A percentile compares a stretch with the other conserved stretches of the same genome.
phyloP scores from a whole-genome alignment of 2,329 filamentous ascomycete species.

The Colletotrichum graminicola region DNA sequence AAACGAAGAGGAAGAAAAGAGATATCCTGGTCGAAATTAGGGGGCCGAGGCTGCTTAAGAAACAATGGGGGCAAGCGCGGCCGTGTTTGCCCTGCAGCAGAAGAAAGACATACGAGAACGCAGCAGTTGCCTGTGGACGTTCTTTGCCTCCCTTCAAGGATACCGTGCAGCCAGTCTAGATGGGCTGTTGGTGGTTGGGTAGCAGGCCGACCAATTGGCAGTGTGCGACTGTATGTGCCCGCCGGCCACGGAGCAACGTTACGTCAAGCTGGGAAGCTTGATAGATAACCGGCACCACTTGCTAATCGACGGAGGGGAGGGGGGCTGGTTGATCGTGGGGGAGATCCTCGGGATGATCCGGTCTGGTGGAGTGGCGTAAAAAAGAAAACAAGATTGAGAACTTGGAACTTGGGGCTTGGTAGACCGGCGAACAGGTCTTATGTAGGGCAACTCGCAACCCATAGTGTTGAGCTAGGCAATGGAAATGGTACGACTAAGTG shows the following conservation, averaged over 20 bases:
- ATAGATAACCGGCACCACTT: conserved; percentile 20
- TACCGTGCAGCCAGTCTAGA: conserved; percentile 8
- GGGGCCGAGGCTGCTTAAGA: conserved; percentile 17
- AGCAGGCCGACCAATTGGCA: conserved; percentile 16
- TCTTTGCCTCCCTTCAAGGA: not conserved
- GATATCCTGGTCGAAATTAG: not conserved
- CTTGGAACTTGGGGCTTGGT: not conserved
- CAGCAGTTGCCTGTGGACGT: not conserved
- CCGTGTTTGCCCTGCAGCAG: conserved; percentile 15
- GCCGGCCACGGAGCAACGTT: conserved; percentile 34
- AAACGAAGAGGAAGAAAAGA: not conserved
- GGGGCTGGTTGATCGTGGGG: conserved; percentile 29
- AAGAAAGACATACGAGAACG: conserved; percentile 18
- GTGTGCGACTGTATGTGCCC: conserved; percentile 15
- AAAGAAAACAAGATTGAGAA: not conserved
- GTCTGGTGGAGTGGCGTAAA: conserved; percentile 7
- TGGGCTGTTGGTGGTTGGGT: conserved; percentile 33
- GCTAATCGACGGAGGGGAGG: conserved; percentile 24
- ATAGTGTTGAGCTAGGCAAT: conserved; percentile 9
- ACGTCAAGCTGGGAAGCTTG: conserved; percentile 33
- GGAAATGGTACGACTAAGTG: conserved; percentile 25
- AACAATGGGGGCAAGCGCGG: not conserved
- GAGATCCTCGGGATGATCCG: conserved; percentile 9
- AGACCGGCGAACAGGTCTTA: conserved; percentile 18
- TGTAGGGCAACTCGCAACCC: not conserved